A percentile compares a stretch with the other conserved stretches of the same genome.
Evolutionary conservation across 495 filamentous ascomycete genomes (phyloP).

Genomic region (Apodospora peruviana): DNA sequence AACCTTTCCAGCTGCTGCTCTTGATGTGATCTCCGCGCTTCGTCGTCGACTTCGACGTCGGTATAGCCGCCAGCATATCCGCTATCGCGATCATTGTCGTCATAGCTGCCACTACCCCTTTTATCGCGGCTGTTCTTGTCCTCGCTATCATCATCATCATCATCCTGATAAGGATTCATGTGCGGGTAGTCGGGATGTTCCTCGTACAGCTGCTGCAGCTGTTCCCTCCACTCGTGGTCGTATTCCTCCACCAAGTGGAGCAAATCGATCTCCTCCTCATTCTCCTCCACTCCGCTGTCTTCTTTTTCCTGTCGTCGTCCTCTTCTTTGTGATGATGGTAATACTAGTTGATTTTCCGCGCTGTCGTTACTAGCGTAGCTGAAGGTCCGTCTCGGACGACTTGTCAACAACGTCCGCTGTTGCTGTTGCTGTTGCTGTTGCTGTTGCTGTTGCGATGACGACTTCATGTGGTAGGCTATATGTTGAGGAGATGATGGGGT

Average conservation of each 20-base stretch:
- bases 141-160: background rate
- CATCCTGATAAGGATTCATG: constrained; percentile 11
- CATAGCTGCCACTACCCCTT: background rate
- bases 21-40: too few relatives aligned
- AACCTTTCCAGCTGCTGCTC: too few relatives aligned
- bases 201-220: background rate
- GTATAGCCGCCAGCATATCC: background rate
- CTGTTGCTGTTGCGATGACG: too few relatives aligned
- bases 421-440: background rate
- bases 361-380: background rate
- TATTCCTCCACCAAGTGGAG: background rate
- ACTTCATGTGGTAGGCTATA: too few relatives aligned
- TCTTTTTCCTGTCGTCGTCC: too few relatives aligned
- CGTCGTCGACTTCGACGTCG: too few relatives aligned
- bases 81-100: background rate
- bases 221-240: background rate
- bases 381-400: background rate
- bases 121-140: background rate
- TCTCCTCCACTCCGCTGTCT: too few relatives aligned
- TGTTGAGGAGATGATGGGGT: too few relatives aligned
- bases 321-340: too few relatives aligned
- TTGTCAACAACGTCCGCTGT: background rate
- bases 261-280: too few relatives aligned
- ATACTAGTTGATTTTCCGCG: background rate
- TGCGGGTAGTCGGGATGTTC: constrained; percentile 16